phyloP scores from a whole-genome alignment of 139 green algal species.

The Asterochloris erici region DNA sequence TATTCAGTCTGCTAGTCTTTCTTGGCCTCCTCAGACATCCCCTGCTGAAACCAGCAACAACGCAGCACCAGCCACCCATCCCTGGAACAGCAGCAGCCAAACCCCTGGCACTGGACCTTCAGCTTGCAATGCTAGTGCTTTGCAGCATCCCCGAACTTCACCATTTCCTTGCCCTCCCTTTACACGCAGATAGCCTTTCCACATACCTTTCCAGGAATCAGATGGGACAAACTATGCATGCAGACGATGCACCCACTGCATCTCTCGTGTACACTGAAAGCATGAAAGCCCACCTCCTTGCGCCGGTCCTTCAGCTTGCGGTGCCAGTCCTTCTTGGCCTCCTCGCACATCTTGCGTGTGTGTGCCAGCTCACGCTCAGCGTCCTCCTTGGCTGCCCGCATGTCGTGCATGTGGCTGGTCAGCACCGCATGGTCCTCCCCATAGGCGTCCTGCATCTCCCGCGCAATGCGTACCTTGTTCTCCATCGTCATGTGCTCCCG shows the following conservation, averaged over 20 bases:
- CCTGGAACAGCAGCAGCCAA: too few species aligned
- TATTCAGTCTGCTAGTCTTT: too few species aligned
- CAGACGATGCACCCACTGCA: too few species aligned
- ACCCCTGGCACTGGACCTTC: too few species aligned
- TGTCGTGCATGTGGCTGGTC: conserved; percentile 64
- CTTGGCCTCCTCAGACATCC: too few species aligned
- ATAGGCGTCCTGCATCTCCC: conserved; percentile 59
- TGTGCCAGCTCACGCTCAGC: conserved; percentile 70
- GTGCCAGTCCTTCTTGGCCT: conserved; percentile 49
- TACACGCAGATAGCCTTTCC: too few species aligned
- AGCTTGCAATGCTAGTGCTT: too few species aligned
- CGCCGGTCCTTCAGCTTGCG: conserved; percentile 50
- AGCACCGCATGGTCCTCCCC: conserved; percentile 66
- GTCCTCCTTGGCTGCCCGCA: conserved; percentile 59
- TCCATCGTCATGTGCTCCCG: conserved; percentile 71
- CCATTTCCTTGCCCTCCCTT: neutral
- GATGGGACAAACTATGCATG: neutral
- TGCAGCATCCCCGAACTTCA: too few species aligned
- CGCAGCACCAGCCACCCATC: too few species aligned
- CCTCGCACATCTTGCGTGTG: conserved; percentile 51
- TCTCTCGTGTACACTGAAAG: too few species aligned
- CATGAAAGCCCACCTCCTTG: conserved; percentile 53
- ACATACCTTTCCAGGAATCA: neutral
- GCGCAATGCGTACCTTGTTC: conserved; percentile 56
- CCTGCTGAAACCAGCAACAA: too few species aligned